A percentile compares a stretch with the other conserved stretches of the same genome.
phyloP scores from a whole-genome alignment of 768 basidiomycete genomes.

The Russula sp. region DNA sequence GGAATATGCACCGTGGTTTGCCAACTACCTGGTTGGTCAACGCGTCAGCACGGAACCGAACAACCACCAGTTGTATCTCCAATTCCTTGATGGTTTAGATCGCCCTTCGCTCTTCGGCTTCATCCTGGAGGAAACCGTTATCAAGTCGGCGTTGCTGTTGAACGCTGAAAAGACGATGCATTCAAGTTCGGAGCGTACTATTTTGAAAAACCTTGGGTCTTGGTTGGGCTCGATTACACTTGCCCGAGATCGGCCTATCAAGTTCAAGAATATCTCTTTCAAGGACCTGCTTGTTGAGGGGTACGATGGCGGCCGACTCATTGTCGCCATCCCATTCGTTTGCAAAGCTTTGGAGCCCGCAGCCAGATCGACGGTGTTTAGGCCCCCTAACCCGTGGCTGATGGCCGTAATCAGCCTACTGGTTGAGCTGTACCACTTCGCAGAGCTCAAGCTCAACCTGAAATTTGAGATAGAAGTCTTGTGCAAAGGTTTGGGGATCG shows the following conservation, averaged over 20 bases:
- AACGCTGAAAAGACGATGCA: slow-evolving; percentile 90
- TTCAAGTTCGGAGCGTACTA: slow-evolving; percentile 74
- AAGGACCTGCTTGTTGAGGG: slow-evolving; percentile 97
- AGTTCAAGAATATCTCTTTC: slow-evolving; percentile 88
- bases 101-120: slow-evolving; percentile 58
- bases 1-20: slow-evolving; percentile 88
- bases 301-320: slow-evolving; percentile 82
- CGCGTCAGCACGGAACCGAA: slow-evolving; percentile 95
- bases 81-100: slow-evolving; percentile 82
- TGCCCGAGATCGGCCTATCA: slow-evolving; percentile 88
- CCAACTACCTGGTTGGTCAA: slow-evolving; percentile 94
- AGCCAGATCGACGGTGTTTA: slow-evolving; percentile 85
- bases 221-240: slow-evolving; percentile 95
- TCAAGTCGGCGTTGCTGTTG: slow-evolving; percentile 77
- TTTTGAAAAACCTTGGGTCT: slow-evolving; percentile 88
- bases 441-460: slow-evolving; percentile 90
- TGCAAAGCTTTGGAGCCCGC: slow-evolving; percentile 95
- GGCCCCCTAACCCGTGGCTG: slow-evolving; percentile 95
- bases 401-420: slow-evolving; percentile 91
- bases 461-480: slow-evolving; percentile 99
- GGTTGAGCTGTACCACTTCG: slow-evolving; percentile 94
- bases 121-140: slow-evolving; percentile 89
- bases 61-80: slow-evolving; percentile 91
- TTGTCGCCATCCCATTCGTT: slow-evolving; percentile 95
- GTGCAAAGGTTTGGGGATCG: slow-evolving; percentile 85